Evolutionary conservation across 2,329 filamentous ascomycete genomes (phyloP), one percentile per base, ranked within the genome.

Genomic region (Pseudogymnoascus sp.): DNA sequence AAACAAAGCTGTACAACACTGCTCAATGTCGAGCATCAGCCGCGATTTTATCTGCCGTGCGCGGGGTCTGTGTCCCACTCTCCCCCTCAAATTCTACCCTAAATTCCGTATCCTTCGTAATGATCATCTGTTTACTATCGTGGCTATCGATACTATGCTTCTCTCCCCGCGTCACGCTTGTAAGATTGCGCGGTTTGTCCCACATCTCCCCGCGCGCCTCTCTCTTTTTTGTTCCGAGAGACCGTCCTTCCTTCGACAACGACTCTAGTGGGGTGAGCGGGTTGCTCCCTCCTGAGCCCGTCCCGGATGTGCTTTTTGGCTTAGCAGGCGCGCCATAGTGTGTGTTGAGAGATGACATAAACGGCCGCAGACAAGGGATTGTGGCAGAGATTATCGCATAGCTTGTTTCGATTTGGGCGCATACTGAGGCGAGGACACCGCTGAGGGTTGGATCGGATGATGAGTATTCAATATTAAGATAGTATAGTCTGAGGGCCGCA

Each of bases 321-420:
- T 38, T 43, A 1, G 59, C 59, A n/a, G 61, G 61, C 16, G 68
- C 70, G 25, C 71, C 71, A 60, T 73, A 73, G 50, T 70, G 65
- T 8, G 71, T 72, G 59, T 67, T 69, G 61, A 72, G 65, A 1
- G 69, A 75, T 2, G 71, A 69, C 65, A 78, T 72, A 60, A 79
- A 79, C 2, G 77, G 75, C 41, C 76, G 74, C 16, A 79, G 70
- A 58, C 75, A 77, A 0, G 77, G 76, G 7, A 75, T 72, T 0
- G 74, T 76, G 14, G 74, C 73, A 16, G 76, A 71, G 4, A 78
- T 70, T 9, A 79, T 70, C 39, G 72, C 73, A 59, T 76, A 75
- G 60, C 71, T 70, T 8, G 78, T 65, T 62, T 79, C 73, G 41
- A 76, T 68, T 62, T 79, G 76, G 0, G 73, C 74, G 50, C 72